Conservation (phyloP, 2,329 filamentous ascomycete genomes). For the Podosphaera xanthii region DNA sequence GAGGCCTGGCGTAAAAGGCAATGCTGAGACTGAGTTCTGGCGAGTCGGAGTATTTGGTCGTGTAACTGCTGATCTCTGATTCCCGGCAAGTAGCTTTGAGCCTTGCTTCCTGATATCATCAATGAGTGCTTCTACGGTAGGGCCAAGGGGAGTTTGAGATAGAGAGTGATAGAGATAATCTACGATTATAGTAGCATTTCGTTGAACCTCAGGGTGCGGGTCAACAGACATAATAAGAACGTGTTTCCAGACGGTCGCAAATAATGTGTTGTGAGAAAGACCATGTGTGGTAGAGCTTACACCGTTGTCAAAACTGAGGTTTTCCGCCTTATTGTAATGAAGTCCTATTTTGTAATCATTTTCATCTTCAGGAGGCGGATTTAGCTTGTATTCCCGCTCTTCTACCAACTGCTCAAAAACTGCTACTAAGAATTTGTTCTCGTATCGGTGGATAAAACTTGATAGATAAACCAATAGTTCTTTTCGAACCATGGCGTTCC, state of each 20-base stretch:
- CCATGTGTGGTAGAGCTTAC: conserved; percentile 33
- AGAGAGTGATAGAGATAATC: conserved; percentile 67
- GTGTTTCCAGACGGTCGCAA: conserved; percentile 86
- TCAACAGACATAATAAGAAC: conserved; percentile 77
- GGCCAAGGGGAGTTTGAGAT: conserved; percentile 52
- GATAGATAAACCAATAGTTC: conserved; percentile 89
- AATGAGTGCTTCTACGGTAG: conserved; percentile 46
- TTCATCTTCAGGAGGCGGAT: conserved; percentile 30
- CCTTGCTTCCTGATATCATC: conserved; percentile 42
- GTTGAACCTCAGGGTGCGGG: conserved; percentile 78
- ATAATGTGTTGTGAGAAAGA: conserved; percentile 69
- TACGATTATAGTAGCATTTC: conserved; percentile 62
- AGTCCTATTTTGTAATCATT: conserved; percentile 37
- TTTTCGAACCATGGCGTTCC: conserved; percentile 80
- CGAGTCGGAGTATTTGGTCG: conserved; percentile 14
- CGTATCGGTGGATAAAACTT: conserved; percentile 70
- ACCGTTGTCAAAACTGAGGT: conserved; percentile 31
- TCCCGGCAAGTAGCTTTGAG: conserved; percentile 22
- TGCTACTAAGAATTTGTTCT: conserved; percentile 76
- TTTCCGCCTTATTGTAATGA: conserved; percentile 33
- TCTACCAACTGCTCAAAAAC: conserved; percentile 79
- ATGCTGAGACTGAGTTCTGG: conserved; percentile 11
- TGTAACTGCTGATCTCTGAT: conserved; percentile 9
- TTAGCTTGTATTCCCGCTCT: conserved; percentile 47
- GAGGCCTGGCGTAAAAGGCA: conserved; percentile 31